Base-by-base conservation (phyloP, 2,329 filamentous ascomycete species). In the Xylariaceae sp. region DNA sequence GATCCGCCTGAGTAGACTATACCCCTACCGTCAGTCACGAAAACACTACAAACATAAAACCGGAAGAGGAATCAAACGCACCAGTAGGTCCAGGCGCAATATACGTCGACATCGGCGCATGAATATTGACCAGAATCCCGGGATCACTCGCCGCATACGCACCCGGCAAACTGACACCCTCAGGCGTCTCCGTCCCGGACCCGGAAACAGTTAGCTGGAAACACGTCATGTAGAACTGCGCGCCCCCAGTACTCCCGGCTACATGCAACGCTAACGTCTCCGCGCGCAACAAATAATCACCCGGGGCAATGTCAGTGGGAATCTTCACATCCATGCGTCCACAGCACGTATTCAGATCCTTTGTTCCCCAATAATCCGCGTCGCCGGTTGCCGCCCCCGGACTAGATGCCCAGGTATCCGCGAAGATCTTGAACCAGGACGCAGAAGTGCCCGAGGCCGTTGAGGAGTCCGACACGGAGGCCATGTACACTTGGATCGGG, bases 291-390 rank as follows among this genome's bases (percentile, higher is more conserved):
- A 80, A 71, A 61, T 79, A 79, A 55, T 78, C 72, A 15, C 77
- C 77, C 1, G 75, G 69, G 2, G 76, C 73, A 8, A 78, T 66
- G 61, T 73, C 72, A 2, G 72, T 56, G 7, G 77, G 77, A 58
- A 79, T 67, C 34, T 57, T 56, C 53, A 77, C 71, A 61, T 74
- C 64, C 72, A 77, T 74, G 51, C 67, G 67, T 45, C 75, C 75
- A 66, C 75, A 77, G 70, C 74, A 76, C 15, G 60, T 62, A 67
- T 76, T 76, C 30, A 77, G 68, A 58, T 77, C 74, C 62, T 76
- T 72, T 47, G 73, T 76, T 47, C 77, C 78, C 78, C 78, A 80
- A 67, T 69, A 72, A 64, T 80, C 78, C 60, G 74, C 72, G 44
- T 76, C 74, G 39, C 76, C 76, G 13, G 74, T 76, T 18, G 52